phyloP scores from a whole-genome alignment of 257 asterid species.

The Coffea eugenioides region DNA sequence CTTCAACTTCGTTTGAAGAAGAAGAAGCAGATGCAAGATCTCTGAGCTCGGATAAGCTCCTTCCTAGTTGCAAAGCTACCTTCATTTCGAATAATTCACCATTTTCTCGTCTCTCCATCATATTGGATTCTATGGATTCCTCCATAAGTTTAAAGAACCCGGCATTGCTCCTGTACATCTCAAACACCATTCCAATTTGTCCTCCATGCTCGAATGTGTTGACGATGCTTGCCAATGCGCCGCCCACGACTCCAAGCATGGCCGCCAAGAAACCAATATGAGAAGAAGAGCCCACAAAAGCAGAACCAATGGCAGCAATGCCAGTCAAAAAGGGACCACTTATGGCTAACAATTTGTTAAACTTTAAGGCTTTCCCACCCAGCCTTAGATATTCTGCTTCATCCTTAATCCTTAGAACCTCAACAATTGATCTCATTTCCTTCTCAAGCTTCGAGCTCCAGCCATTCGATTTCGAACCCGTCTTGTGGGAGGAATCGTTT shows the following conservation, averaged over 20 bases:
- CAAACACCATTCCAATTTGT: constrained; percentile 86
- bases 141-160: constrained; percentile 69
- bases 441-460: constrained; percentile 53
- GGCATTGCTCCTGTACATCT: constrained; percentile 72
- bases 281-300: constrained; percentile 30
- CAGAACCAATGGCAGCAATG: constrained; percentile 55
- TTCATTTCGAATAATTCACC: constrained; percentile 66
- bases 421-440: constrained; percentile 51
- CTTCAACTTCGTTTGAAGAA: constrained; percentile 20
- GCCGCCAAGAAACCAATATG: constrained; percentile 32
- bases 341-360: constrained; percentile 46
- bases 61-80: constrained; percentile 65
- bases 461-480: constrained; percentile 36
- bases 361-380: constrained; percentile 48
- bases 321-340: constrained; percentile 62
- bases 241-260: constrained; percentile 45
- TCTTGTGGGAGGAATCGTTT: not conserved
- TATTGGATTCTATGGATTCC: constrained; percentile 49
- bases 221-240: constrained; percentile 66
- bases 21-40: constrained; percentile 32
- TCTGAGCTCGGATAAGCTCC: constrained; percentile 68
- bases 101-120: constrained; percentile 56
- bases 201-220: constrained; percentile 71
- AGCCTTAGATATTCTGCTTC: constrained; percentile 50
- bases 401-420: constrained; percentile 38